Evolutionary conservation across 2,329 filamentous ascomycete species (phyloP).

Genomic region (Zymoseptoria ardabiliae): DNA sequence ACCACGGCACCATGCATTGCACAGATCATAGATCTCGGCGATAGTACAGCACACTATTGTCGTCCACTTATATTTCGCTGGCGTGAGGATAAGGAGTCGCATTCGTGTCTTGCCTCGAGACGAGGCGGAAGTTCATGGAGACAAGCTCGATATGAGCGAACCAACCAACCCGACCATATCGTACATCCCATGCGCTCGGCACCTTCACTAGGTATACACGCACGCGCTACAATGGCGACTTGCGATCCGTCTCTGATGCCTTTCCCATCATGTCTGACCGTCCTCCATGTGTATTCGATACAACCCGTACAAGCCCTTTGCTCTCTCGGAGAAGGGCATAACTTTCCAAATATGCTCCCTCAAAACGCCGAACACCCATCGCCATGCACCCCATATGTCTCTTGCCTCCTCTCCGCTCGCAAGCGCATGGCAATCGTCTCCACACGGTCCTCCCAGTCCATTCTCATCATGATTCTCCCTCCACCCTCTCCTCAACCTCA

Average conservation of each 20-base stretch:
- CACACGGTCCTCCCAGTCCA: not conserved
- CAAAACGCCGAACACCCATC: not conserved
- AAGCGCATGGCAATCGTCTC: not conserved
- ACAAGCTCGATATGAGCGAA: too few relatives aligned
- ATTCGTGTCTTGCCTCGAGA: too few relatives aligned
- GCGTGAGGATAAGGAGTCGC: too few relatives aligned
- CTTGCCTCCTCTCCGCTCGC: not conserved
- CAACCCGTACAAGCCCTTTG: not conserved
- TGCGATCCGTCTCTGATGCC: not conserved
- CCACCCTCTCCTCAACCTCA: slow-evolving; percentile 16
- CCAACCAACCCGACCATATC: too few relatives aligned
- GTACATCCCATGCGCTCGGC: too few relatives aligned
- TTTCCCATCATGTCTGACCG: not conserved
- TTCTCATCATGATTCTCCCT: not conserved
- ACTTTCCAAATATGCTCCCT: not conserved
- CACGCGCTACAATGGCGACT: too few relatives aligned
- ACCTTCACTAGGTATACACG: too few relatives aligned
- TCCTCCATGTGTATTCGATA: not conserved
- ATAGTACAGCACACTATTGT: too few relatives aligned
- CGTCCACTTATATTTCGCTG: too few relatives aligned
- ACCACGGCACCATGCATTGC: too few relatives aligned
- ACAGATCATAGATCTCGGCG: too few relatives aligned
- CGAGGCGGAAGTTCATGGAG: too few relatives aligned
- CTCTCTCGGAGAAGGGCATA: not conserved
- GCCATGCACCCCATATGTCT: not conserved